phyloP scores from a whole-genome alignment of 1,139 yeast species.

The Magnusiomyces sp. region DNA sequence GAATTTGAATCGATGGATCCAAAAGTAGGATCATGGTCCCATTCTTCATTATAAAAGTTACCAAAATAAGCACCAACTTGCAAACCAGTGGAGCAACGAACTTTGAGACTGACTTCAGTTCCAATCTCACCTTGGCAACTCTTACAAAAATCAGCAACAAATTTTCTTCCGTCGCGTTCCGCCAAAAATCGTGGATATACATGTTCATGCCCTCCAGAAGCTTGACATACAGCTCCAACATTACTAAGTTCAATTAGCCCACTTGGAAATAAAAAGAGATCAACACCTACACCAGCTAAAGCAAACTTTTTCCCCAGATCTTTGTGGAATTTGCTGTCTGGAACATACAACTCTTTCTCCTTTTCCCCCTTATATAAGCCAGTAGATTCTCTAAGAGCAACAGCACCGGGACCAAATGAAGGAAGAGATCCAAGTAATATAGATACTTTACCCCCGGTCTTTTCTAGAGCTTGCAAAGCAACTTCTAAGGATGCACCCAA shows the following conservation, averaged over 20 bases:
- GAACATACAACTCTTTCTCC: constrained; percentile 50
- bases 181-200: constrained; percentile 61
- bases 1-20: constrained; percentile 62
- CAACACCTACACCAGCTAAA: constrained; percentile 60
- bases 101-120: constrained; percentile 73
- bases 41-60: constrained; percentile 32
- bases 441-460: constrained; percentile 77
- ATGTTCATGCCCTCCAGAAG: constrained; percentile 65
- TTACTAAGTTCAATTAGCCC: constrained; percentile 68
- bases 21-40: constrained; percentile 53
- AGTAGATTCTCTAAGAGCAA: constrained; percentile 41
- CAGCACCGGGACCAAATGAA: constrained; percentile 76
- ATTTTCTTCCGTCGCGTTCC: constrained; percentile 61
- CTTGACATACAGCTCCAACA: constrained; percentile 54
- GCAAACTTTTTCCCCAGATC: constrained; percentile 52
- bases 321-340: constrained; percentile 57
- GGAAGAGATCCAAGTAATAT: constrained; percentile 65
- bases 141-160: constrained; percentile 49
- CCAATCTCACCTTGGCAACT: constrained; percentile 39
- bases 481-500: constrained; percentile 73
- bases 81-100: constrained; percentile 83
- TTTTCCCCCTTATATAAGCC: constrained; percentile 32
- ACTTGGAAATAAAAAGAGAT: constrained; percentile 61
- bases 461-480: constrained; percentile 58
- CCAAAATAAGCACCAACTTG: constrained; percentile 78